Evolutionary conservation across 768 basidiomycete species (phyloP).

Genomic region (Boletus vermiculosoides): DNA sequence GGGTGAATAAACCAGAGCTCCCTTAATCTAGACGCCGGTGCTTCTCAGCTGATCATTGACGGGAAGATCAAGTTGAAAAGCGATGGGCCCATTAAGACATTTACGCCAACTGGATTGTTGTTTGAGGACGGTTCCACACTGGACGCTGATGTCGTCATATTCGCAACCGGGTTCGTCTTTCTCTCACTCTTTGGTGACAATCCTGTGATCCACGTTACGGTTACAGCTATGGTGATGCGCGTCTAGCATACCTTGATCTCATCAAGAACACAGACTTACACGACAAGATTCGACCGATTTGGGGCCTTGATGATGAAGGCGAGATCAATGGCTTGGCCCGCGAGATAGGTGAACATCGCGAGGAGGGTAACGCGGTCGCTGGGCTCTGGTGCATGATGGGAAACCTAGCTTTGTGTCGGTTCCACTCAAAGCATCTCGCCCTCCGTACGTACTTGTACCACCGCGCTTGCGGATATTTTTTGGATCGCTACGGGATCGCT

Average conservation of each 20-base stretch:
- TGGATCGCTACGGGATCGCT: neutral
- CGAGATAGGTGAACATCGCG: slow-evolving; percentile 44
- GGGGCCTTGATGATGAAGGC: slow-evolving; percentile 35
- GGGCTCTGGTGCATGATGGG: slow-evolving; percentile 63
- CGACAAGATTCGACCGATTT: slow-evolving; percentile 25
- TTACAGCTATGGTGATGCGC: slow-evolving; percentile 23
- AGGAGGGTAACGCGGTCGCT: slow-evolving; percentile 13
- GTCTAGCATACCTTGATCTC: slow-evolving; percentile 14
- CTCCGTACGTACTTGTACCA: slow-evolving; percentile 47
- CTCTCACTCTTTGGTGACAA: neutral
- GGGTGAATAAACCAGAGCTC: neutral
- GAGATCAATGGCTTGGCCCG: slow-evolving; percentile 36
- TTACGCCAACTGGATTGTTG: slow-evolving; percentile 26
- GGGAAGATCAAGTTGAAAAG: slow-evolving; percentile 47
- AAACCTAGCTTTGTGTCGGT: slow-evolving; percentile 59
- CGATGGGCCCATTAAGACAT: slow-evolving; percentile 31
- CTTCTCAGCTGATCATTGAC: slow-evolving; percentile 42
- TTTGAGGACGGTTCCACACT: slow-evolving; percentile 37
- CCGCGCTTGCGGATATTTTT: neutral
- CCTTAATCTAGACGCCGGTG: slow-evolving; percentile 35
- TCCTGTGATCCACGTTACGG: neutral
- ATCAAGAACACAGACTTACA: slow-evolving; percentile 22
- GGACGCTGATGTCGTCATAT: slow-evolving; percentile 44
- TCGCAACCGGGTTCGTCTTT: slow-evolving; percentile 27
- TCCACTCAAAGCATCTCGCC: slow-evolving; percentile 66